Base-by-base conservation (phyloP, 2,329 filamentous ascomycete species). In the Xylaria sp. region DNA sequence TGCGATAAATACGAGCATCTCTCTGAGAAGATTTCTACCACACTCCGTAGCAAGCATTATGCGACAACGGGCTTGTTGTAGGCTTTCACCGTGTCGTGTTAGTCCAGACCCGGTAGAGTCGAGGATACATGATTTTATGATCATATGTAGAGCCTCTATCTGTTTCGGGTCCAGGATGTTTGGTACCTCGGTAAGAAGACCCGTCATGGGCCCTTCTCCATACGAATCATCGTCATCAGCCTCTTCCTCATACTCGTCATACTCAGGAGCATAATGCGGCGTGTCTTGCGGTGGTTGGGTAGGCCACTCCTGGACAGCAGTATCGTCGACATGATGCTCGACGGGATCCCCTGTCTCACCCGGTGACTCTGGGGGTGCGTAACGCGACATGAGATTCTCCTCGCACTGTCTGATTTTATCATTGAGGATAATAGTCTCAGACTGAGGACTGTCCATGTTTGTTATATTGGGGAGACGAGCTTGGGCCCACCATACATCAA, bases 141-240 rank as follows among this genome's bases (percentile, higher is more conserved):
- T 96, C 94, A 97, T 97, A 62, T 97, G 95, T 60, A 98, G 82
- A 5, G 96, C 94, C 79, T 98, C 95, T 61, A 97, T 97, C 79
- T 98, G 95, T 63, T 94, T 94, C 0, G 95, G 95, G 49, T 96
- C 94, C 33, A 98, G 84, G 42, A 97, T 97, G 71, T 98, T 92
- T 33, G 95, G 95, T 13, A 98, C 93, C 77, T 98, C 95, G 0
- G 95, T 97, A 62, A 98, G 82, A 15, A 98, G 82, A 13, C 95
- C 95, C 20, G 93, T 91, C 75, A 92, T 86, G 25, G 92, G 91
- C 3, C 92, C 92, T 71, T 94, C 90, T 17, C 87, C 89, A 72
- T 92, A 92, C n/a, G 91, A 92, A 70, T 93, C 90, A 73, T 94
- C 91, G 67, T 94, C 92, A 55, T 83, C 80, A 4, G 77, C 75